Percentiles rank a stretch among this genome's conserved stretches.
phyloP scores from a whole-genome alignment of 805 yeast genomes.

The Pichia gijzeniarum region DNA sequence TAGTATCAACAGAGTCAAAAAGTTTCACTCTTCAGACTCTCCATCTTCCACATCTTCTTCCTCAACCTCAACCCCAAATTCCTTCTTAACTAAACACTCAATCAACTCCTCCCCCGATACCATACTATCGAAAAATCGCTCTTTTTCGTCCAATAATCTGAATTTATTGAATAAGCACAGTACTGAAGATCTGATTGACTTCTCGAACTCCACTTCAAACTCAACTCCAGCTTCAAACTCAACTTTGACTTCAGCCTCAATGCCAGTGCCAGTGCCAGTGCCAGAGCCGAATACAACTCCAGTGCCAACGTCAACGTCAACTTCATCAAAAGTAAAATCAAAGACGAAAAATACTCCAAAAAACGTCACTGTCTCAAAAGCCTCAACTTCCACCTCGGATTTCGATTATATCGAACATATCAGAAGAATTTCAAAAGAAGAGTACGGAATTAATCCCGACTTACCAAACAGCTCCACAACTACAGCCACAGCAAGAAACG shows the following conservation, averaged over 20 bases:
- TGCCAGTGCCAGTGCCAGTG: too few species aligned
- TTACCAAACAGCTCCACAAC: slow-evolving; percentile 3
- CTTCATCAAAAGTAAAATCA: too few species aligned
- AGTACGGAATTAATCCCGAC: slow-evolving; percentile 27
- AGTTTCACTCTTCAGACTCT: slow-evolving; percentile 2
- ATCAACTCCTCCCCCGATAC: neutral
- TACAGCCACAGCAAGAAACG: neutral
- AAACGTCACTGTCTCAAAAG: neutral
- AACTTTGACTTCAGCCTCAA: too few species aligned
- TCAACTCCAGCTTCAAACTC: neutral
- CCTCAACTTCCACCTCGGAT: slow-evolving; percentile 16
- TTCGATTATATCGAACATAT: slow-evolving; percentile 35
- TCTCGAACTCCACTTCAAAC: neutral
- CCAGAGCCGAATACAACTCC: too few species aligned
- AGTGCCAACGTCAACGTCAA: too few species aligned
- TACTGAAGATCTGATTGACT: slow-evolving; percentile 4
- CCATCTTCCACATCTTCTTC: neutral
- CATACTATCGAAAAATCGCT: too few species aligned
- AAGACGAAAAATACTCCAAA: neutral
- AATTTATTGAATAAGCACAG: neutral
- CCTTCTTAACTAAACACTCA: too few species aligned
- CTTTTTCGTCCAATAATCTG: too few species aligned
- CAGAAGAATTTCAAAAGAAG: slow-evolving; percentile 31
- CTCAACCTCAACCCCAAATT: neutral
- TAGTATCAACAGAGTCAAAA: slow-evolving; percentile 25